These are phyloP conservation scores for Cinnamomum micranthum DNA, from an alignment of 164 flowering plant genomes.

Conservation along the genomic window DNA sequence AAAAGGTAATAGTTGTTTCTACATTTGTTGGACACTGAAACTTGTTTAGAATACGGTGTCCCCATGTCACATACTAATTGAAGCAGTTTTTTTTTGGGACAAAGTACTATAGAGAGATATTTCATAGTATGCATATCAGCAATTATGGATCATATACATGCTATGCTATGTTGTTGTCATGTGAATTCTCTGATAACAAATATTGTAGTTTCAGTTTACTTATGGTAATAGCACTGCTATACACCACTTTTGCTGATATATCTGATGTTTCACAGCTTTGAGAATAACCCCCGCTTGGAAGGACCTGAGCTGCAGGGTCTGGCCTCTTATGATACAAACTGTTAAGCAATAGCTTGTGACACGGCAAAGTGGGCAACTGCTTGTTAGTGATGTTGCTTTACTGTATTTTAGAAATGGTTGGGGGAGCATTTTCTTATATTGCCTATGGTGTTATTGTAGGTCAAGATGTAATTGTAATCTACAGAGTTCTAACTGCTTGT, in stretches of 20 bases:
- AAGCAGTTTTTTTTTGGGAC: not conserved
- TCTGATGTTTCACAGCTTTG: constrained; percentile 50
- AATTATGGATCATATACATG: not conserved
- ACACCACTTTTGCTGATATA: not conserved
- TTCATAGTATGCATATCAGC: not conserved
- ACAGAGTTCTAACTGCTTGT: constrained; percentile 1
- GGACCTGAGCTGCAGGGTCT: constrained; percentile 93
- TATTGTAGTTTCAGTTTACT: not conserved
- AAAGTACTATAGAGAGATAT: not conserved
- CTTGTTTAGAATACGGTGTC: no score
- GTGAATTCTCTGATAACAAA: no score
- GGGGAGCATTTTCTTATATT: not conserved
- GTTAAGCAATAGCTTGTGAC: constrained; percentile 22
- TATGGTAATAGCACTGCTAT: not conserved
- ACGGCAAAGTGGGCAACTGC: not conserved
- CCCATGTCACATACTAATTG: no score
- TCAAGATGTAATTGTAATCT: constrained; percentile 8
- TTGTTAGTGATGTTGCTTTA: not conserved
- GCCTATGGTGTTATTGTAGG: not conserved
- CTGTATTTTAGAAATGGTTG: not conserved
- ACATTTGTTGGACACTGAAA: no score
- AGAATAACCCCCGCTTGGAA: constrained; percentile 80
- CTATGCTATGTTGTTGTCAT: not conserved
- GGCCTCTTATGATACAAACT: constrained; percentile 83
- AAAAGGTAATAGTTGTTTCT: no score